These are phyloP conservation scores for Solanum neorickii DNA, from an alignment of 257 asterid genomes.

Conservation along the genomic window DNA sequence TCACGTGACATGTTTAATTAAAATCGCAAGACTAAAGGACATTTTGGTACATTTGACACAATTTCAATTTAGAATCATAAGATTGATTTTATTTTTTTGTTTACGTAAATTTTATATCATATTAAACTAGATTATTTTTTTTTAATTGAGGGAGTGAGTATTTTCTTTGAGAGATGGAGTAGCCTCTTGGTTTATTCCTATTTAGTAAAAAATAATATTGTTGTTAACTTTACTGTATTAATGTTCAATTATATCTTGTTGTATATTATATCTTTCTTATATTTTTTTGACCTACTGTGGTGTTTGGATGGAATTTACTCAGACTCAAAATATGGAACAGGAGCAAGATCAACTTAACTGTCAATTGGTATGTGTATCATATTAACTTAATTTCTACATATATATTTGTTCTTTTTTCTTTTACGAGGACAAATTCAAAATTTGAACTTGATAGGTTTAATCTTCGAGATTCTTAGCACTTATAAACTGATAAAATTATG, in stretches of 20 bases:
- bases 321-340: slow-evolving; percentile 1
- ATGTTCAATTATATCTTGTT: neutral
- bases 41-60: too few species aligned
- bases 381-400: neutral
- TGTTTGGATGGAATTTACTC: neutral
- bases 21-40: too few species aligned
- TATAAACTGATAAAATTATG: neutral
- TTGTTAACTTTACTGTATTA: neutral
- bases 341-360: slow-evolving; percentile 6
- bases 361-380: neutral
- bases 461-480: neutral
- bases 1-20: too few species aligned
- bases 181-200: neutral
- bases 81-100: too few species aligned
- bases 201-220: neutral
- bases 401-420: neutral
- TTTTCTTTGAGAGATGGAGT: neutral
- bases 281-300: neutral
- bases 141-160: too few species aligned
- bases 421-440: neutral
- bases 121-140: too few species aligned
- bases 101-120: too few species aligned
- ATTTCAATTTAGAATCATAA: too few species aligned
- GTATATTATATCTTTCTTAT: neutral
- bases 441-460: neutral